Evolutionary conservation across 1,284 basidiomycete genomes (phyloP).

Genomic region (Tilletiopsis washingtonensis): DNA sequence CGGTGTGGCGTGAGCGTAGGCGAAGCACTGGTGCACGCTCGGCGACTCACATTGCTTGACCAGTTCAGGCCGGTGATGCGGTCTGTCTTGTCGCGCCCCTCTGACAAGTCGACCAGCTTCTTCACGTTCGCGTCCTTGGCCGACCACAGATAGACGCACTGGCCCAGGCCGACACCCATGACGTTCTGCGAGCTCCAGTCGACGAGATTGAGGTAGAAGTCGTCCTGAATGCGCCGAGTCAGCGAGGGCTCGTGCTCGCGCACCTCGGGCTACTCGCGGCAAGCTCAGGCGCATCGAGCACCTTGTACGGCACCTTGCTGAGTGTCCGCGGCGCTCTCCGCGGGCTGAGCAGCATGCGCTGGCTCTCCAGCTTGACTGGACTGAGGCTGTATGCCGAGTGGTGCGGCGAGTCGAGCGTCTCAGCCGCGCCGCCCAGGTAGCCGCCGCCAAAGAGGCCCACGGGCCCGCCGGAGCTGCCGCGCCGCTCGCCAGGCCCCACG

Average conservation of each 20-base stretch:
- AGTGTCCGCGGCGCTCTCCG: slow-evolving; percentile 71
- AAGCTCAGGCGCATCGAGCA: slow-evolving; percentile 91
- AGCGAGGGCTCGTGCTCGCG: background rate
- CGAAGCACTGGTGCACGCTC: background rate
- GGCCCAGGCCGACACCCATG: slow-evolving; percentile 81
- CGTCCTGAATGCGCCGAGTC: slow-evolving; percentile 55
- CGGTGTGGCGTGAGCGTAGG: background rate
- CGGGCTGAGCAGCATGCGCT: slow-evolving; percentile 75
- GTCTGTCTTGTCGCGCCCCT: slow-evolving; percentile 54
- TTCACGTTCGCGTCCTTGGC: slow-evolving; percentile 86
- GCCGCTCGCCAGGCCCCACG: background rate
- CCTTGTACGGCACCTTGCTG: slow-evolving; percentile 92
- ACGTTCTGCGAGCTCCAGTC: slow-evolving; percentile 95
- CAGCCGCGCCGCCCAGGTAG: too few species aligned
- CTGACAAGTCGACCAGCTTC: slow-evolving; percentile 73
- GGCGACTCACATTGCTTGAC: slow-evolving; percentile 67
- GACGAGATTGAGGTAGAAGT: slow-evolving; percentile 96
- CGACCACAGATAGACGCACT: slow-evolving; percentile 93
- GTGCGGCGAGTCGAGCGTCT: slow-evolving; percentile 53
- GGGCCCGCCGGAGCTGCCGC: background rate
- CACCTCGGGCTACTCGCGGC: slow-evolving; percentile 11
- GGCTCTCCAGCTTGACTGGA: slow-evolving; percentile 76
- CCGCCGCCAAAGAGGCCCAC: slow-evolving; percentile 29
- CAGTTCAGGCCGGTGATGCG: slow-evolving; percentile 52
- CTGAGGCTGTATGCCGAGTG: slow-evolving; percentile 84